phyloP scores from a whole-genome alignment of 305 asterid species.

The Solanum hybrid region DNA sequence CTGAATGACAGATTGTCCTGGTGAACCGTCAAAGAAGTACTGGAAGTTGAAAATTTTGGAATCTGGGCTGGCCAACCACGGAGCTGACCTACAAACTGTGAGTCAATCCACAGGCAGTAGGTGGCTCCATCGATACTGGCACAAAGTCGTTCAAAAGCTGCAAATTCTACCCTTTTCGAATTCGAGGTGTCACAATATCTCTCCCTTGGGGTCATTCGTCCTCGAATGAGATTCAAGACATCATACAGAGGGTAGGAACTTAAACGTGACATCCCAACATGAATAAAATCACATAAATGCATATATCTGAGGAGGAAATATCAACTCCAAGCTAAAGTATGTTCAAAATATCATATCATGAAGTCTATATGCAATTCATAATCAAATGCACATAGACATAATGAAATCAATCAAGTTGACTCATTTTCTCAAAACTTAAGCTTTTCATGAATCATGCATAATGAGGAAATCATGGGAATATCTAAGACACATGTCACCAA shows the following conservation, averaged over 20 bases:
- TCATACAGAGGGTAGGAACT: not conserved
- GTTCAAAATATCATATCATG: not conserved
- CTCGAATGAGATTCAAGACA: not conserved
- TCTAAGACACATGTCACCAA: not conserved
- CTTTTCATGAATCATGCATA: not conserved
- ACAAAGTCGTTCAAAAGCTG: not conserved
- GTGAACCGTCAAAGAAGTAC: not conserved
- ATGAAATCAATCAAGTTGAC: not conserved
- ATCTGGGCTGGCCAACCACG: not conserved
- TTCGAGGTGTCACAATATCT: not conserved
- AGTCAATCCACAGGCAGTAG: not conserved
- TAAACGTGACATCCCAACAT: not conserved
- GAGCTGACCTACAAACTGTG: not conserved
- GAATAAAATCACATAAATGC: not conserved
- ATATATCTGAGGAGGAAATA: not conserved
- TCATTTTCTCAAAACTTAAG: not conserved
- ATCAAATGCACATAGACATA: not conserved
- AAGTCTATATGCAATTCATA: not conserved
- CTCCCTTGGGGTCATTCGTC: not conserved
- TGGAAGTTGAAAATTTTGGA: not conserved
- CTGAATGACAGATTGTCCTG: no score
- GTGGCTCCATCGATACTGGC: not conserved
- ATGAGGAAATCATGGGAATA: not conserved
- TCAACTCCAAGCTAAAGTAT: no score
- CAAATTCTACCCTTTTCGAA: not conserved